A percentile compares a stretch with the other conserved stretches of the same genome.
Conservation (phyloP, 805 yeast species). For the Torulaspora franciscae region DNA sequence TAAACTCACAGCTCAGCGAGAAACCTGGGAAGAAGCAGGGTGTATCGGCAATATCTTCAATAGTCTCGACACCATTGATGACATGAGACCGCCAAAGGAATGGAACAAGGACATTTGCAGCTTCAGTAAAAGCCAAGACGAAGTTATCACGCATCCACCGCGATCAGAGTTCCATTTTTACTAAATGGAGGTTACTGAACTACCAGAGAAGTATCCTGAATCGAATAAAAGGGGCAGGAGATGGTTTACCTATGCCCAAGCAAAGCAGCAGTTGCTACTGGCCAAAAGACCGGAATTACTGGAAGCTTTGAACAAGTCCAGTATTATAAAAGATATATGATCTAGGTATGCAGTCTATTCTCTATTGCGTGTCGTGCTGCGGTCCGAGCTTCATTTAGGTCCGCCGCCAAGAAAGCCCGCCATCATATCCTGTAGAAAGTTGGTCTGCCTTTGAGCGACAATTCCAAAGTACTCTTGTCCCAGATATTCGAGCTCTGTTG, state of each 20-base stretch:
- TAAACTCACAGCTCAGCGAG: conserved; percentile 62
- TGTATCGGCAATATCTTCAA: conserved; percentile 58
- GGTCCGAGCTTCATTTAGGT: neutral
- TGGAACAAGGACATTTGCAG: conserved; percentile 35
- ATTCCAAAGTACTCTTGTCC: conserved; percentile 64
- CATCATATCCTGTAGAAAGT: conserved; percentile 71
- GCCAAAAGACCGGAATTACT: conserved; percentile 65
- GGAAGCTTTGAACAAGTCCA: conserved; percentile 55
- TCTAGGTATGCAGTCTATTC: conserved; percentile 5
- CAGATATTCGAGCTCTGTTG: conserved; percentile 47
- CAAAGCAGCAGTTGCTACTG: conserved; percentile 51
- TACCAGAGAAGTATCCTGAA: conserved; percentile 77
- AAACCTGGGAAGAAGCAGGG: conserved; percentile 98
- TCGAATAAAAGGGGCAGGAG: conserved; percentile 51
- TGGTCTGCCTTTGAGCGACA: conserved; percentile 46
- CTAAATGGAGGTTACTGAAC: conserved; percentile 59
- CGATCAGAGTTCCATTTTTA: conserved; percentile 84
- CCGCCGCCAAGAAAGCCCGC: conserved; percentile 53
- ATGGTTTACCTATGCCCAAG: conserved; percentile 72
- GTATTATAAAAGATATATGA: conserved; percentile 34
- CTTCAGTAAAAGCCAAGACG: conserved; percentile 21
- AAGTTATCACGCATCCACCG: conserved; percentile 47
- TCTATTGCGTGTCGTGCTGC: neutral
- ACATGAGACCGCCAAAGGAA: conserved; percentile 47
- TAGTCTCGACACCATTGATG: conserved; percentile 63